Percentiles rank a stretch among this genome's conserved stretches.
phyloP scores from a whole-genome alignment of 495 filamentous ascomycete genomes.

The Annulohypoxylon nitens region DNA sequence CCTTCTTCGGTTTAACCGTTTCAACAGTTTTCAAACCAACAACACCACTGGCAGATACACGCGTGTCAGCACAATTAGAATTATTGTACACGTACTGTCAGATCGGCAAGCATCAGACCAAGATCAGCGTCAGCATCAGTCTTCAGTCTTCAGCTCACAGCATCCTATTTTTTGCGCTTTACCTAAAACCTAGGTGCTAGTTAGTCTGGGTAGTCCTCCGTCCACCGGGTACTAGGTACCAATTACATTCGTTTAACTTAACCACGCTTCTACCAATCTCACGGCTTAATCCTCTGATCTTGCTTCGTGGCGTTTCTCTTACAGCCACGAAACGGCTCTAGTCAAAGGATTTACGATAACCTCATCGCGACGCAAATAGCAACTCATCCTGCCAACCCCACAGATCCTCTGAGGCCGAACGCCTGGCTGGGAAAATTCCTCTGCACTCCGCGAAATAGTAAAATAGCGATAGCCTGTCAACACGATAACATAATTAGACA shows the following conservation, averaged over 20 bases:
- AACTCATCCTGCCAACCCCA: conserved; percentile 7
- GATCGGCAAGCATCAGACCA: conserved; percentile 24
- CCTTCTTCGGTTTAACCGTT: conserved; percentile 13
- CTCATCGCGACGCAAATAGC: conserved; percentile 32
- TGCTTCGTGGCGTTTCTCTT: conserved; percentile 24
- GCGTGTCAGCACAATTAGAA: conserved; percentile 25
- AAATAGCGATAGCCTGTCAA: conserved; percentile 20
- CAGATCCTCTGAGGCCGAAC: conserved; percentile 19
- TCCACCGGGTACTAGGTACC: conserved; percentile 67
- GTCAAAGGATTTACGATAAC: conserved; percentile 35
- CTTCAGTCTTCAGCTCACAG: conserved; percentile 22
- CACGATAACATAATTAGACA: not conserved
- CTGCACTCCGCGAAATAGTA: conserved; percentile 6
- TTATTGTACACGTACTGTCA: conserved; percentile 26
- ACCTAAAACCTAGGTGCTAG: not conserved
- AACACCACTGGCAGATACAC: conserved; percentile 9
- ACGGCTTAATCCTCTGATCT: conserved; percentile 25
- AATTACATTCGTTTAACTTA: conserved; percentile 72
- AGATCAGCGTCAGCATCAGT: conserved; percentile 41
- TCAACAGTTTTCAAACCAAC: not conserved
- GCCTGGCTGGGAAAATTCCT: not conserved
- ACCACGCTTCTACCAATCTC: conserved; percentile 18
- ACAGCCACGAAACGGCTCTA: conserved; percentile 24
- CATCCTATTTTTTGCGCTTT: conserved; percentile 21
- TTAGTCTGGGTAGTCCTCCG: conserved; percentile 15